These are phyloP conservation scores for Dioszegia aurantiaca DNA, from an alignment of 768 basidiomycete species.

Conservation along the genomic window DNA sequence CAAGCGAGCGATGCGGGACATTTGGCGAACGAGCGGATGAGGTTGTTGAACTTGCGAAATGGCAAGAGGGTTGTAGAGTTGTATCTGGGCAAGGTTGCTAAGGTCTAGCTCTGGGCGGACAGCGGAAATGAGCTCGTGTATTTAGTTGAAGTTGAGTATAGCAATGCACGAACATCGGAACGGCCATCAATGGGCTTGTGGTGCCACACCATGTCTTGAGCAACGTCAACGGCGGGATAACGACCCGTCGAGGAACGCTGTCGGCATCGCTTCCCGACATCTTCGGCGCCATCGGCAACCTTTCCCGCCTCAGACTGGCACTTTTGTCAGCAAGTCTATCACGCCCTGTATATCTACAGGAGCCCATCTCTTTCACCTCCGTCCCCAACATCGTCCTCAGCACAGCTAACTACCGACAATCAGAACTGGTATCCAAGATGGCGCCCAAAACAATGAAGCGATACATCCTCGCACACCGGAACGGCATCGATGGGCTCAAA, in stretches of 20 bases:
- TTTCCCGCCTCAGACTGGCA: neutral
- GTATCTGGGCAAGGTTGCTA: conserved; percentile 33
- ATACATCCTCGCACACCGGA: conserved; percentile 29
- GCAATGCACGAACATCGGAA: too few species aligned
- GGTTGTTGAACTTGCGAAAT: conserved; percentile 67
- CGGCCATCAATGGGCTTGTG: too few species aligned
- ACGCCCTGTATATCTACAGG: too few species aligned
- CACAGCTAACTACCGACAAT: neutral
- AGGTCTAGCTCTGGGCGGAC: neutral
- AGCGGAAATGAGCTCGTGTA: too few species aligned
- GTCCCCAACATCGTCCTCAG: neutral
- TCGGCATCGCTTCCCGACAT: neutral
- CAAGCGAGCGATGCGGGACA: conserved; percentile 91
- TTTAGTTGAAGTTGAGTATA: too few species aligned
- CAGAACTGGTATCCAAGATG: neutral
- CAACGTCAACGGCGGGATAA: too few species aligned
- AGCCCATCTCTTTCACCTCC: too few species aligned
- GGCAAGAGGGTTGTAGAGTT: conserved; percentile 50
- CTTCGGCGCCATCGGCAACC: neutral
- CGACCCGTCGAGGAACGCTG: neutral
- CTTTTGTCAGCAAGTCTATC: neutral
- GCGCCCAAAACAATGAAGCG: conserved; percentile 30
- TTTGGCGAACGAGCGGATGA: conserved; percentile 87
- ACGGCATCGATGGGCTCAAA: conserved; percentile 30
- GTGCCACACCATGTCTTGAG: too few species aligned